Evolutionary conservation across 306 rosid species (phyloP).

Genomic region (Casuarina glauca): DNA sequence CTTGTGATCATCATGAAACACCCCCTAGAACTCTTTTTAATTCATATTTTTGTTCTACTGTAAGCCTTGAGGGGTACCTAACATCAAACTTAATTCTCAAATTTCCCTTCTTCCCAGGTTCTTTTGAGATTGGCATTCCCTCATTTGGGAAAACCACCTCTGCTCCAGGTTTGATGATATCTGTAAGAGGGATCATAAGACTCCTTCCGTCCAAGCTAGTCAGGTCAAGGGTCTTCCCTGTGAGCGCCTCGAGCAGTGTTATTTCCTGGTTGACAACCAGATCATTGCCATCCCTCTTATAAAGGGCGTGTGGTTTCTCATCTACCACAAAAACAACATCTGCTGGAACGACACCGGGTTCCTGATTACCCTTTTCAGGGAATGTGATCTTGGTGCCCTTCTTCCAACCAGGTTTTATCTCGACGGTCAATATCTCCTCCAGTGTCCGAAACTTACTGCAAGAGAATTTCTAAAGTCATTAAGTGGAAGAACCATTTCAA

Average conservation of each 20-base stretch:
- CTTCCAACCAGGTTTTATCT: constrained; percentile 95
- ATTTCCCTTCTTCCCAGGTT: constrained; percentile 84
- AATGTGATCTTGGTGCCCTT: constrained; percentile 93
- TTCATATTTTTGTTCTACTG: constrained; percentile 78
- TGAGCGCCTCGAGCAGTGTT: constrained; percentile 87
- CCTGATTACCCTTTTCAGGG: constrained; percentile 90
- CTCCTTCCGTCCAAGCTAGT: constrained; percentile 76
- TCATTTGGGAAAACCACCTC: constrained; percentile 67
- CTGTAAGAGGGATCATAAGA: constrained; percentile 55
- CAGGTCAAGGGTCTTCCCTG: constrained; percentile 71
- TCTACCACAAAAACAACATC: constrained; percentile 83
- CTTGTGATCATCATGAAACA: constrained; percentile 39
- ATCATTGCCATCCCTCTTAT: constrained; percentile 84
- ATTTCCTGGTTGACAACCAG: constrained; percentile 75
- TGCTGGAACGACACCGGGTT: constrained; percentile 79
- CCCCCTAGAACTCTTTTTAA: constrained; percentile 80
- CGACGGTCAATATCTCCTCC: constrained; percentile 91
- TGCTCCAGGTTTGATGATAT: constrained; percentile 69
- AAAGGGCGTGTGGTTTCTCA: constrained; percentile 85
- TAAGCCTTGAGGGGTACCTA: constrained; percentile 75
- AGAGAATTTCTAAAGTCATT: constrained; percentile 30
- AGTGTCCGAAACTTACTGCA: constrained; percentile 59
- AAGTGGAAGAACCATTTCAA: constrained; percentile 17
- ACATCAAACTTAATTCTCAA: constrained; percentile 79
- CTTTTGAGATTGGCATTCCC: constrained; percentile 95